These are phyloP conservation scores for Eimeria maxima DNA, from an alignment of 169 alveolate genomes.

Conservation along the genomic window DNA sequence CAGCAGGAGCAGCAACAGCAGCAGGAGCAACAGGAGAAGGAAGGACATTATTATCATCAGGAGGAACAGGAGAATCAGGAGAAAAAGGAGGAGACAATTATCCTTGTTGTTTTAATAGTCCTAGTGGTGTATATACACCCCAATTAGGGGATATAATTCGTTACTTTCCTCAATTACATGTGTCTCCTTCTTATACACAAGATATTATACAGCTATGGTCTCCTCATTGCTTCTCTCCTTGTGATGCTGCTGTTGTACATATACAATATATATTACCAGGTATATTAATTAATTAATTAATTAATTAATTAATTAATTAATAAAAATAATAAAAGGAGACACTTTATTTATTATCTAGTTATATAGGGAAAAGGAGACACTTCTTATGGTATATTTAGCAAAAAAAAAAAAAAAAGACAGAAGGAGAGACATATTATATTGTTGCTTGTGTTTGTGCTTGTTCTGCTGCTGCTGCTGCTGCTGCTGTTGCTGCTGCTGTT, in stretches of 20 bases:
- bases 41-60: neutral
- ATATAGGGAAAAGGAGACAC: neutral
- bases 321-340: too few relatives aligned
- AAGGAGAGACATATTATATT: too few relatives aligned
- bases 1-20: neutral
- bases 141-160: constrained; percentile 42
- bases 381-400: neutral
- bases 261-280: neutral
- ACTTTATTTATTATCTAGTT: too few relatives aligned
- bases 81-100: too few relatives aligned
- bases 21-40: too few relatives aligned
- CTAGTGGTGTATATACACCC: constrained; percentile 36
- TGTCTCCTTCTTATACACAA: neutral
- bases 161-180: constrained; percentile 69
- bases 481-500: constrained; percentile 12
- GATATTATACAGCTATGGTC: too few relatives aligned
- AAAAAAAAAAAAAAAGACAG: too few relatives aligned
- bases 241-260: neutral
- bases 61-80: neutral
- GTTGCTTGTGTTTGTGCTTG: neutral
- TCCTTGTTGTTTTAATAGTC: constrained; percentile 48
- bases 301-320: neutral
- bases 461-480: constrained; percentile 26
- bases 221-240: too few relatives aligned
- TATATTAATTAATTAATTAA: too few relatives aligned